A percentile compares a stretch with the other conserved stretches of the same genome.
Evolutionary conservation across 108 stramenopile species (phyloP).

Genomic region (Conticribra guillardii): DNA sequence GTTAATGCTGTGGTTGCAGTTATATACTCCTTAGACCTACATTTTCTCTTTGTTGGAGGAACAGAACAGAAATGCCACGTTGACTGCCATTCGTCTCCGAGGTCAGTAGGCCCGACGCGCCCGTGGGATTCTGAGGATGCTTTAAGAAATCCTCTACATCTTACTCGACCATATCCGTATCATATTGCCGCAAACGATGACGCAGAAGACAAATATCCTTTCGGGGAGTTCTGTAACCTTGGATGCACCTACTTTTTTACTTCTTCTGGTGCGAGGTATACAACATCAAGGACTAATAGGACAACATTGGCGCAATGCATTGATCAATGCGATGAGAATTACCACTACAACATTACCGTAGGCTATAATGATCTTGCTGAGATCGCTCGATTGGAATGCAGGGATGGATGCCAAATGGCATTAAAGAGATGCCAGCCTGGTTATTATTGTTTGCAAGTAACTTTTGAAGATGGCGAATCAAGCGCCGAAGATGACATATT

Average conservation of each 20-base stretch:
- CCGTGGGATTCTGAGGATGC: slow-evolving; percentile 23
- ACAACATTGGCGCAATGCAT: slow-evolving; percentile 27
- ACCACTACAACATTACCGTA: slow-evolving; percentile 59
- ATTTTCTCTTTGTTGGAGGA: background rate
- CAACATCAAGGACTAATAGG: background rate
- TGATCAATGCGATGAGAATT: slow-evolving; percentile 53
- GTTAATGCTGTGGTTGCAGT: background rate
- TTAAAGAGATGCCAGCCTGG: slow-evolving; percentile 66
- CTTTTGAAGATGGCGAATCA: slow-evolving; percentile 11
- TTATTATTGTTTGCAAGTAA: slow-evolving; percentile 58
- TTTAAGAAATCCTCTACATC: slow-evolving; percentile 17
- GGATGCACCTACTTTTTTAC: slow-evolving; percentile 36
- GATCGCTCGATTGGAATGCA: slow-evolving; percentile 65
- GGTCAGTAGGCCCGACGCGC: slow-evolving; percentile 32
- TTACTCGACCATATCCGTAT: slow-evolving; percentile 33
- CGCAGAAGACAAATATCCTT: slow-evolving; percentile 6
- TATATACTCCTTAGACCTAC: background rate
- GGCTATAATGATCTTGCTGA: slow-evolving; percentile 63
- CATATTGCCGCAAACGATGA: slow-evolving; percentile 21
- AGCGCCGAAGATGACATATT: background rate
- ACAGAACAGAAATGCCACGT: slow-evolving; percentile 29
- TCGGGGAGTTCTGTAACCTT: slow-evolving; percentile 22
- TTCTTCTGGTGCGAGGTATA: slow-evolving; percentile 3
- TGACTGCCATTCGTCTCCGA: slow-evolving; percentile 24
- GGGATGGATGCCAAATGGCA: slow-evolving; percentile 75